Evolutionary conservation across 345 rosid genomes (phyloP), one percentile per base, ranked within the genome.

Genomic region (Lepidium aucheri): DNA sequence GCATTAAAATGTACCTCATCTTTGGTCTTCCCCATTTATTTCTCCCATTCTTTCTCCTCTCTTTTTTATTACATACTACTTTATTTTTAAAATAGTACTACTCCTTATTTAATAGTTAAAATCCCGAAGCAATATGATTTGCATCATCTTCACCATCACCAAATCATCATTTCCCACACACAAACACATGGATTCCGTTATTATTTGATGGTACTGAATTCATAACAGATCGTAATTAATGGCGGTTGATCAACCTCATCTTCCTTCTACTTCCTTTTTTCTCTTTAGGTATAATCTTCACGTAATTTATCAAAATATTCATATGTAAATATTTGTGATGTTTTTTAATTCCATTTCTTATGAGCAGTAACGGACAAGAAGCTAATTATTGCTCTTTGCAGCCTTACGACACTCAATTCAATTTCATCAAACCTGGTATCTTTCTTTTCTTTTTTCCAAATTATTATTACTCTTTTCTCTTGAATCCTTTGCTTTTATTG

Each of bases 361-460:
- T n/a, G 26, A 18, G 34, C 81, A 89, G 96, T 74, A 82, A 63
- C 73, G 88, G 73, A 39, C 88, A 83, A 71, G 86, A 85, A 17
- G 83, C 75, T 20, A 74, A 70, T 69, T 86, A 86, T 70, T 78
- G 63, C 42, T 77, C 87, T 47, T 79, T 76, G 53, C 84, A 78
- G 49, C 80, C 78, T 5, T 82, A 58, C 4, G 20, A 36, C 64
- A 55, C 33, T 49, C 51, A 12, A 47, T 30, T 59, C 59, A 28
- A 39, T 40, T 49, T 18, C 35, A 68, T 17, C 34, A 60, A 56
- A 16, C 42, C 50, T 68, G 73, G 65, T 57, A 33, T 40, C 50
- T 46, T 4, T n/a, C n/a, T n/a, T n/a, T n/a, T n/a, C n/a, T n/a
- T n/a, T n/a, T n/a, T n/a, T n/a, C n/a, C n/a, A 20, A 20, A 20